These are phyloP conservation scores for Chalaropsis ovoidea DNA, from an alignment of 2,329 filamentous ascomycete genomes.

Conservation along the genomic window DNA sequence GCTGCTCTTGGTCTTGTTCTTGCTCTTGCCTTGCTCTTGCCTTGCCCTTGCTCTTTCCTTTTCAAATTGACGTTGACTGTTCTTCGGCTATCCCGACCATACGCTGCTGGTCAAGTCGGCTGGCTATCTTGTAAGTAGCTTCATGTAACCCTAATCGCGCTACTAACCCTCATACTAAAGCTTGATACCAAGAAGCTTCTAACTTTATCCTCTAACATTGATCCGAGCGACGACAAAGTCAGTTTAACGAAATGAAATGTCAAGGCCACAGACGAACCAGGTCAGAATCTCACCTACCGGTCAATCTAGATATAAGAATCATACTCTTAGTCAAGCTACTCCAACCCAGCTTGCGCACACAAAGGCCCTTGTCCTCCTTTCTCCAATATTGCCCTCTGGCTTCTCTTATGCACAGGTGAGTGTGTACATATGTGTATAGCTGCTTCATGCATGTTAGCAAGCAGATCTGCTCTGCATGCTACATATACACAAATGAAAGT, in stretches of 20 bases:
- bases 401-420: not conserved
- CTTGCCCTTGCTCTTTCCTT: not conserved
- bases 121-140: no score
- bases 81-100: not conserved
- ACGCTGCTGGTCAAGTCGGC: no score
- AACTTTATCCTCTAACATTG: no score
- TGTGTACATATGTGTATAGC: not conserved
- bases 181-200: no score
- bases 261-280: not conserved
- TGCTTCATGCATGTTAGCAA: slow-evolving; percentile 8
- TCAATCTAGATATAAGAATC: not conserved
- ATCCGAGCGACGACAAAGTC: not conserved
- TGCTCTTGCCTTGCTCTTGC: not conserved
- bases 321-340: not conserved
- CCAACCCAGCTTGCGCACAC: not conserved
- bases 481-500: not conserved
- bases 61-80: not conserved
- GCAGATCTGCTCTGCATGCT: not conserved
- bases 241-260: not conserved
- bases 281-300: not conserved
- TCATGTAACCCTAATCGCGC: no score
- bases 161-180: no score
- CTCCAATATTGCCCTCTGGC: not conserved
- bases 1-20: not conserved
- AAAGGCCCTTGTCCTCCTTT: not conserved